Conservation (phyloP, 768 basidiomycete species). For the Paxillus rubicundulus region DNA sequence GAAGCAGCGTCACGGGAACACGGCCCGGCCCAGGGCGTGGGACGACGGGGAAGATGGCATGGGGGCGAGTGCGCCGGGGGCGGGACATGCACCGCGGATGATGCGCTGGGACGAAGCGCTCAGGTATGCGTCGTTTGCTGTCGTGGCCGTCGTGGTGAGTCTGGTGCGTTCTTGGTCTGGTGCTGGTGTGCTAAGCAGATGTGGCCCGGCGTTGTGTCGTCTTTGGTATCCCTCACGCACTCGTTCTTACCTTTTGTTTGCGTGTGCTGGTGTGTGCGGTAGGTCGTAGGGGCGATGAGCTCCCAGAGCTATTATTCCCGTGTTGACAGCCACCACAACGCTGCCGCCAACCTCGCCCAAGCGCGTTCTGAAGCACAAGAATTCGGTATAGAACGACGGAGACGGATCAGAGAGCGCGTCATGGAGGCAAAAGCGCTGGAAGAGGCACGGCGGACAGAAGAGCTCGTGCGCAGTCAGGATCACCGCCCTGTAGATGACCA, state of each 20-base stretch:
- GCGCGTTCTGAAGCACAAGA: slow-evolving; percentile 57
- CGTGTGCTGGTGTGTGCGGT: background rate
- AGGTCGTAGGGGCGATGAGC: slow-evolving; percentile 10
- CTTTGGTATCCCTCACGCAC: too few species aligned
- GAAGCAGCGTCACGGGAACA: slow-evolving; percentile 6
- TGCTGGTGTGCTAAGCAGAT: too few species aligned
- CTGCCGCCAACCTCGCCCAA: slow-evolving; percentile 55
- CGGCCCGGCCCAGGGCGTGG: background rate
- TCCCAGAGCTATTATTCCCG: slow-evolving; percentile 25
- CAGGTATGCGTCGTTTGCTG: slow-evolving; percentile 10
- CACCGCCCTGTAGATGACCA: too few species aligned
- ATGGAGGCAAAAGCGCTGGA: slow-evolving; percentile 23
- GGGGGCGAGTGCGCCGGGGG: too few species aligned
- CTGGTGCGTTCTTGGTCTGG: background rate
- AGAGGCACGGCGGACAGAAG: too few species aligned
- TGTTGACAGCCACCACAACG: slow-evolving; percentile 44
- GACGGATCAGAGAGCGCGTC: slow-evolving; percentile 49
- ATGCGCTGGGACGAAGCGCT: background rate
- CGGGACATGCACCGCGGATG: too few species aligned
- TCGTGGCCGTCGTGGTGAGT: slow-evolving; percentile 17
- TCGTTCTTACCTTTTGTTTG: background rate
- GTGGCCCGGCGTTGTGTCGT: too few species aligned
- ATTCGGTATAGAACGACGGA: slow-evolving; percentile 51
- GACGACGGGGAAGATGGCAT: background rate
- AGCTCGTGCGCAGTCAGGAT: too few species aligned